Conservation (phyloP, 148 eudicot genomes). For the Chenopodium formosanum region DNA sequence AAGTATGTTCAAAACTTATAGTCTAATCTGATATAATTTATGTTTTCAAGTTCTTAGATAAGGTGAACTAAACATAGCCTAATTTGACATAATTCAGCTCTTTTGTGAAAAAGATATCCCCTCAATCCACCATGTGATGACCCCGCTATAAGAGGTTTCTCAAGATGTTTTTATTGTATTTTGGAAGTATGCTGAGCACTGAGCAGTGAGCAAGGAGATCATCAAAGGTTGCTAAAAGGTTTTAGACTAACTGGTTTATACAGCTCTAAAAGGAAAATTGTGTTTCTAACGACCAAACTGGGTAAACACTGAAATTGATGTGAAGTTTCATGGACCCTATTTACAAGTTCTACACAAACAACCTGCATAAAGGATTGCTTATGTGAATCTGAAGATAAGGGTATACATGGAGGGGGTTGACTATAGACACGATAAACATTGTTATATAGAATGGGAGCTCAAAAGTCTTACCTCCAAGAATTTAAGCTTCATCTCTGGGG, state of each 20-base stretch:
- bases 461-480: slow-evolving; percentile 56
- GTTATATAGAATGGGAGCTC: neutral
- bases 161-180: too few relatives aligned
- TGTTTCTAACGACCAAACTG: neutral
- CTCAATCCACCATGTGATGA: neutral
- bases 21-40: too few relatives aligned
- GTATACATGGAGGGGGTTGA: neutral
- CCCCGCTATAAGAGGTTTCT: neutral
- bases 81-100: neutral
- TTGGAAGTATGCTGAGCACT: too few relatives aligned
- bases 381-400: neutral
- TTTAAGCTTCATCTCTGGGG: slow-evolving; percentile 77
- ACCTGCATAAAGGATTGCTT: neutral
- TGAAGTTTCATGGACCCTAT: neutral
- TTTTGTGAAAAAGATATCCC: neutral
- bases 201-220: too few relatives aligned
- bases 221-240: too few relatives aligned
- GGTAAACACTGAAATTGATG: neutral
- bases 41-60: too few relatives aligned
- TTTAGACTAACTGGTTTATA: too few relatives aligned
- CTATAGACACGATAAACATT: neutral
- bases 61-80: too few relatives aligned
- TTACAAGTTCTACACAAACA: neutral
- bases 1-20: too few relatives aligned
- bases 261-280: too few relatives aligned